Evolutionary conservation across 1,139 yeast genomes (phyloP), one percentile per base, ranked within the genome.

Genomic region (Sugiyamaella sp.): DNA sequence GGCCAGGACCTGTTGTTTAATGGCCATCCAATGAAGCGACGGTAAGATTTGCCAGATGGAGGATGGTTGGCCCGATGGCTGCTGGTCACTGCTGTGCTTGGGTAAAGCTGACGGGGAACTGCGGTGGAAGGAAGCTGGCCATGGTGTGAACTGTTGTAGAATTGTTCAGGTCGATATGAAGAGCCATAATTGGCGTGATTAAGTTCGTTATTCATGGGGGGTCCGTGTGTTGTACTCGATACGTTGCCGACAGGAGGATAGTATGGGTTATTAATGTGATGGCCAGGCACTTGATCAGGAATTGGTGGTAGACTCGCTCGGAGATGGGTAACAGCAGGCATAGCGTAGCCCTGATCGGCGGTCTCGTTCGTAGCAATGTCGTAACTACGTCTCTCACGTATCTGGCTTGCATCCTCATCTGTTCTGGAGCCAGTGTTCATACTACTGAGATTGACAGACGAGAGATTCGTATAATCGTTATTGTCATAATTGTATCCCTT

Each of bases 361-460:
- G 14, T 14, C 14, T 24, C 35, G 9, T 41, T 27, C 5, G 33
- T 22, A 24, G 10, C 22, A 24, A 41, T 14, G 25, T 41, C 45
- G 21, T 41, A 41, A 22, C 45, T 41, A 24, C 12, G 21, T 14
- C 45, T 4, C 25, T 20, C 45, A 14, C 19, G 12, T 22, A 35
- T 24, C 17, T 17, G 33, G 25, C 12, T 35, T 4, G n/a, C 4
- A 19, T 29, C 38, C 22, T 29, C 38, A 12, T 43, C 46, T 4
- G 46, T 41, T 20, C 45, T 41, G 9, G 45, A 24, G n/a, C 45
- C 25, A 16, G 25, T 16, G 17, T 41, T 41, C 14, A 41, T 41
- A n/a, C 25, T 41, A 20, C 45, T 41, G 14, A 43, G 27, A 20
- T 43, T 43, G 17, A 27, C 14, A n/a, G 47, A 29, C 10, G 47